These are phyloP conservation scores for Mimosa pudica DNA, from an alignment of 306 rosid genomes.

Conservation along the genomic window DNA sequence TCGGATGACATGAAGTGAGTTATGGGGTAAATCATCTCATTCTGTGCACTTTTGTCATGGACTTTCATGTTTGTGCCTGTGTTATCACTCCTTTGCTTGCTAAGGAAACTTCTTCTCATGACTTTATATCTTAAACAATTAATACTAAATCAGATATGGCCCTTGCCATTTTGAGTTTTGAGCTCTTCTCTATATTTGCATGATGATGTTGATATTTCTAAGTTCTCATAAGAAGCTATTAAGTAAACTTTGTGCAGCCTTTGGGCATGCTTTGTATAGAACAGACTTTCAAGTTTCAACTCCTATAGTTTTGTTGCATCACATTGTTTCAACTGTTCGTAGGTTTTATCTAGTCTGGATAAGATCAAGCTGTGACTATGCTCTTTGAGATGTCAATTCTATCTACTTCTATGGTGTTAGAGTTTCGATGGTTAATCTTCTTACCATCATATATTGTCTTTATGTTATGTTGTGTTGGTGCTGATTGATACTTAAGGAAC, in stretches of 20 bases:
- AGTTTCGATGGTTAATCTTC: background rate
- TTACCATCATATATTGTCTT: background rate
- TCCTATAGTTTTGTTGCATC: background rate
- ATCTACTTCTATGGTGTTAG: background rate
- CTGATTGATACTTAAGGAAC: background rate
- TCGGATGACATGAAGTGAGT: background rate
- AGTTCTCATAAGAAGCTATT: background rate
- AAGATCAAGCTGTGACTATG: background rate
- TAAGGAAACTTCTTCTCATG: background rate
- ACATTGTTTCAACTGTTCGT: background rate
- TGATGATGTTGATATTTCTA: background rate
- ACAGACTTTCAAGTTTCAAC: background rate
- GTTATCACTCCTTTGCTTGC: background rate
- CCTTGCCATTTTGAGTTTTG: background rate
- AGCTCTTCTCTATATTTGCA: background rate
- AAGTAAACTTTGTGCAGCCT: background rate
- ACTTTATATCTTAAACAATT: background rate
- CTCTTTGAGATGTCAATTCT: background rate
- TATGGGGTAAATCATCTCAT: background rate
- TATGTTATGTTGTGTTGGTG: background rate
- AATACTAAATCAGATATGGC: background rate
- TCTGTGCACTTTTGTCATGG: background rate
- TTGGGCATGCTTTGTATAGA: background rate
- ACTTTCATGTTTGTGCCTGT: background rate
- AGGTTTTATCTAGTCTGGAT: background rate